phyloP scores from a whole-genome alignment of 2,329 filamentous ascomycete species.

The Colletotrichum australisinense region DNA sequence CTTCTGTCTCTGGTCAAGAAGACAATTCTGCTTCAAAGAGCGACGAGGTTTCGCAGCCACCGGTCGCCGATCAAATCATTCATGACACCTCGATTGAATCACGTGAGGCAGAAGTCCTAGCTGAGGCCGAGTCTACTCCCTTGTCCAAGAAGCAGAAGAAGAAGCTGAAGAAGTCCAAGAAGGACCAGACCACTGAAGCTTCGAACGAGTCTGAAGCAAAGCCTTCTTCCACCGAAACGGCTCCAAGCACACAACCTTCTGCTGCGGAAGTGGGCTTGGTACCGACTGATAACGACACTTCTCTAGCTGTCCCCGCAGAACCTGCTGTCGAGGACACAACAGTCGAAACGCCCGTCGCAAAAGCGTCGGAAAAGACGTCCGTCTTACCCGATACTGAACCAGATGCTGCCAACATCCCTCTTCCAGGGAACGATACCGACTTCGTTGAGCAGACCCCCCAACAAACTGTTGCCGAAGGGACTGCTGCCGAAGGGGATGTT shows the following conservation, averaged over 20 bases:
- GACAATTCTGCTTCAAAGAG: background rate
- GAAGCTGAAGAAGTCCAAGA: conserved; percentile 37
- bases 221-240: conserved; percentile 11
- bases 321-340: background rate
- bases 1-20: background rate
- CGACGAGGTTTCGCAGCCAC: background rate
- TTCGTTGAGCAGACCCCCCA: background rate
- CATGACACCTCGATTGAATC: background rate
- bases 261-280: background rate
- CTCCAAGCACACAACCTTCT: background rate
- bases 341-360: background rate
- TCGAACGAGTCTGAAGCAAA: background rate
- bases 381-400: background rate
- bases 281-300: background rate
- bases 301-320: background rate
- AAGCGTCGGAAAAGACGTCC: background rate
- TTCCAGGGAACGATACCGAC: background rate
- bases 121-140: conserved; percentile 2
- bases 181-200: conserved; percentile 29
- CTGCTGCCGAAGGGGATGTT: background rate
- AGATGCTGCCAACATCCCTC: background rate
- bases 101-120: background rate
- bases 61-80: background rate
- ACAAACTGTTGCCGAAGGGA: background rate
- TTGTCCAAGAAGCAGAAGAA: conserved; percentile 39